These are phyloP conservation scores for Quercus cerris DNA, from an alignment of 306 rosid genomes.

Conservation along the genomic window DNA sequence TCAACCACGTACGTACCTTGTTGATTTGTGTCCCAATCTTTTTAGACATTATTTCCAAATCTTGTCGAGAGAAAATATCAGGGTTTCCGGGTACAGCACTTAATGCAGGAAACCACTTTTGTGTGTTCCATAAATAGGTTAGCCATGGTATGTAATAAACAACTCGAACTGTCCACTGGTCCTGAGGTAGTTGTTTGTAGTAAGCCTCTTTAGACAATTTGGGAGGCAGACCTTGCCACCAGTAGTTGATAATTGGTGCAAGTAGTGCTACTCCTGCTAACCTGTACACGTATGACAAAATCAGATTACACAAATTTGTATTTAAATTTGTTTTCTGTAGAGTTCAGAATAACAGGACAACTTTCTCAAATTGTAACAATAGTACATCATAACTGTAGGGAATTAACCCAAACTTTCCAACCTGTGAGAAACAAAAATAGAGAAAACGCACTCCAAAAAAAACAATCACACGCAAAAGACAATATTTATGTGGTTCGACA, in stretches of 20 bases:
- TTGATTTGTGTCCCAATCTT: neutral
- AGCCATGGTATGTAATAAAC: conserved; percentile 50
- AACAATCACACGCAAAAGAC: no score
- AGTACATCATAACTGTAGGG: neutral
- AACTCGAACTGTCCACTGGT: conserved; percentile 52
- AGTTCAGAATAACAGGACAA: neutral
- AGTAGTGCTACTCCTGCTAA: conserved; percentile 47
- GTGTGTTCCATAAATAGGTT: conserved; percentile 56
- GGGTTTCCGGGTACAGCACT: conserved; percentile 25
- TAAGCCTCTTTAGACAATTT: conserved; percentile 35
- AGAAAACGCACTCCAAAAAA: no score
- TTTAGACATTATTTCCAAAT: conserved; percentile 22
- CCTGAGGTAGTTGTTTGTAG: conserved; percentile 27
- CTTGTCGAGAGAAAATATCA: conserved; percentile 35
- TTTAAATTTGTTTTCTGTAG: neutral
- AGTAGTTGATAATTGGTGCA: conserved; percentile 50
- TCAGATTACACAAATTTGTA: no score
- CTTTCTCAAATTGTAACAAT: neutral
- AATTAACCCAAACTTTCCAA: no score
- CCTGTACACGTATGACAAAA: conserved; percentile 27
- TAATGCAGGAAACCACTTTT: conserved; percentile 47
- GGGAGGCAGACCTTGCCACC: conserved; percentile 52
- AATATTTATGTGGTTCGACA: no score
- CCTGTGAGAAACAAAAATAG: no score
- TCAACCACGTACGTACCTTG: conserved; percentile 14